phyloP scores from a whole-genome alignment of 106 monocot genomes.

The Dioscorea alata region DNA sequence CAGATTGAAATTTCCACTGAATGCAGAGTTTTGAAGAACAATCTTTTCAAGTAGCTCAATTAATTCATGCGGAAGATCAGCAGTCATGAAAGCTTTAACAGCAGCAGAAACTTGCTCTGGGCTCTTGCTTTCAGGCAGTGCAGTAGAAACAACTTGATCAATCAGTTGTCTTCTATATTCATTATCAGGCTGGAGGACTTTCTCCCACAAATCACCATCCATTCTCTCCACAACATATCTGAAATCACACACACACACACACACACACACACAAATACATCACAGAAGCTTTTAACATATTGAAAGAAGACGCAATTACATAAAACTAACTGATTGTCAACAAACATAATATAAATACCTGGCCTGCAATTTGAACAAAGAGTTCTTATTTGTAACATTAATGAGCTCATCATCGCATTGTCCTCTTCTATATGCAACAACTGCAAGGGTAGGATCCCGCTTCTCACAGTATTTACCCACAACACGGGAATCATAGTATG shows the following conservation, averaged over 20 bases:
- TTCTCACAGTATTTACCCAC: constrained; percentile 99
- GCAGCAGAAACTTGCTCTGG: constrained; percentile 98
- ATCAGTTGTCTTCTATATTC: constrained; percentile 92
- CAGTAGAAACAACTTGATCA: constrained; percentile 94
- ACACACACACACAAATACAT: constrained; percentile 5
- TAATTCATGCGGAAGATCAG: constrained; percentile 96
- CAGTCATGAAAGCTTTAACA: constrained; percentile 99
- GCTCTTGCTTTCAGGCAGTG: constrained; percentile 95
- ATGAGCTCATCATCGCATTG: constrained; percentile 99
- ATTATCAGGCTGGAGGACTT: constrained; percentile 89
- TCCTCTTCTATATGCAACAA: constrained; percentile 94
- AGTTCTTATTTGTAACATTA: constrained; percentile 95
- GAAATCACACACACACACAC: neutral
- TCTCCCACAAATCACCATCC: constrained; percentile 95
- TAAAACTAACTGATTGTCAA: neutral
- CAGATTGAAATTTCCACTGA: constrained; percentile 95
- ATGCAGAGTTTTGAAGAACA: constrained; percentile 91
- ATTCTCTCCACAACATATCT: constrained; percentile 99
- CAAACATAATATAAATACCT: constrained; percentile 38
- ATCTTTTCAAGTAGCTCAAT: constrained; percentile 99
- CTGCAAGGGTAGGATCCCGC: constrained; percentile 92
- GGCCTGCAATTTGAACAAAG: constrained; percentile 89
- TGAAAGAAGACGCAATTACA: constrained; percentile 66
- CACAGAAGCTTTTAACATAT: constrained; percentile 61
- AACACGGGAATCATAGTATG: constrained; percentile 98